Base-by-base conservation (phyloP, 768 basidiomycete genomes). In the Termitomyces heimii region DNA sequence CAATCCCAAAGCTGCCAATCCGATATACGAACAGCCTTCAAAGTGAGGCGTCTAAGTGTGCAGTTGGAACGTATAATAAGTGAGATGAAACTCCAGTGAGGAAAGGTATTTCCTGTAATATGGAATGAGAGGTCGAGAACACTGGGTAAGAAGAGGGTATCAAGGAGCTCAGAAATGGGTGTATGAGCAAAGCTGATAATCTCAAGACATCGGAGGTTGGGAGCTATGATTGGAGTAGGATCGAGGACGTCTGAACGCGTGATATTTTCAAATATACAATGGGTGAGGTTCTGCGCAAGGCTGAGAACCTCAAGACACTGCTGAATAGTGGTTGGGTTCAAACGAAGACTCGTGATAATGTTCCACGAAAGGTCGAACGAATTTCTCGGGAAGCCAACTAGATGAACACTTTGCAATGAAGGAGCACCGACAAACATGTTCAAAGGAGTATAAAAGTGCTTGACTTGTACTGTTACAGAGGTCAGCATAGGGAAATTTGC, bases 81-180 rank as follows among this genome's bases (percentile, higher is more conserved):
- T 29, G 64, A 60, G n/a, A 54, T 63, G 24, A 65, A 63, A 24
- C 62, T 63, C 58, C 64, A 61, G 26, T 65, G 58, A 26, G 62
- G 60, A 42, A 63, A 65, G 16, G 45, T 54, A 26, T 65, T 63
- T 49, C 60, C 62, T 16, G 62, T 61, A 52, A 60, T 55, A 31
- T 63, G 60, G 39, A 65, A 62, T 4, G 58, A 43, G 29, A 63
- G 55, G n/a, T 61, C 55, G 34, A 54, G 51, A 5, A 31, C 53
- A 5, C 45, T 53, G 34, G 64, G 62, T 20, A 65, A 29, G 24
- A 57, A 20, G 28, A 65, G 49, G 10, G 58, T 55, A 40, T 65
- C 64, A 31, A 65, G 56, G 40, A 65, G 58, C 58, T 65, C 64
- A 4, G 62, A 63, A 35, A 65, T 56, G 8, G 64, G 60, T 3